phyloP scores from a whole-genome alignment of 345 rosid species.

The Mangifera indica region DNA sequence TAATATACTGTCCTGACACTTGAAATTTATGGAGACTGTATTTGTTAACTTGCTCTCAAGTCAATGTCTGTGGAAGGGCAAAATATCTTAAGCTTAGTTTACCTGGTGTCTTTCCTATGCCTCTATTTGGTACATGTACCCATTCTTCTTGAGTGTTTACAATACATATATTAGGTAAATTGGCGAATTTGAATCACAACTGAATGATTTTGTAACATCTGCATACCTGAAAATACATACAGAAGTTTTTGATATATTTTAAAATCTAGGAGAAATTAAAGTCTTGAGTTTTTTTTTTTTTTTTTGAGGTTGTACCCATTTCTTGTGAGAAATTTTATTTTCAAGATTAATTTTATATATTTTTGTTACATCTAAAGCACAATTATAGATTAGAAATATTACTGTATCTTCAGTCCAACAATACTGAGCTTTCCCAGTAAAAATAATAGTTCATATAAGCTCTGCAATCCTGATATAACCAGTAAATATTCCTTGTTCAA shows the following conservation, averaged over 20 bases:
- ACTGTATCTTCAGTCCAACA: slow-evolving; percentile 11
- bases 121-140: background rate
- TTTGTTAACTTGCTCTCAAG: background rate
- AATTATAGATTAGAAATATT: background rate
- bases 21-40: slow-evolving; percentile 2
- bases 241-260: background rate
- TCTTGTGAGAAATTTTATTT: background rate
- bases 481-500: slow-evolving; percentile 15
- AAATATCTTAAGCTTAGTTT: background rate
- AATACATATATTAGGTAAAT: background rate
- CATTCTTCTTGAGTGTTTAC: background rate
- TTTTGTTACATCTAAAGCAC: background rate
- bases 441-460: slow-evolving; percentile 10
- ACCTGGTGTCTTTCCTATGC: background rate
- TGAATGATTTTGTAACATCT: background rate
- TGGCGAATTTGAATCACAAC: background rate
- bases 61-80: background rate
- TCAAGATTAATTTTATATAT: background rate
- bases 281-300: background rate
- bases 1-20: background rate
- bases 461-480: slow-evolving; percentile 8
- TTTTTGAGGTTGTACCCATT: background rate
- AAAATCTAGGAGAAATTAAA: slow-evolving; percentile 1
- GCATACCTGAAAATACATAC: background rate
- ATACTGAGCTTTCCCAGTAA: slow-evolving; percentile 1